Base-by-base conservation (phyloP, 179 eudicot species). In the Carnegiea gigantea region DNA sequence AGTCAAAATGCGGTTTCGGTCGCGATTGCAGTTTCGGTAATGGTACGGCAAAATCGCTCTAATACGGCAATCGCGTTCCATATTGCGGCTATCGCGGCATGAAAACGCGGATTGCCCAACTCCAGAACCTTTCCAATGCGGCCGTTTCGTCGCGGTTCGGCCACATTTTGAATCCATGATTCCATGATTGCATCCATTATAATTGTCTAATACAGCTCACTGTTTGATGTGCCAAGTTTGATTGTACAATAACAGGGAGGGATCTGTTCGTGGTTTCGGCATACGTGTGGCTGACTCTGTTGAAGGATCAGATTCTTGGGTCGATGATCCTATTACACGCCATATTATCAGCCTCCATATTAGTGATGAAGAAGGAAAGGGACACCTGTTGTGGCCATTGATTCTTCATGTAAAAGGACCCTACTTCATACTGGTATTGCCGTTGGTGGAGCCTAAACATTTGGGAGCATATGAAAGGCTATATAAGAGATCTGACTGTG, bases 241-340 rank as follows among this genome's bases (percentile, higher is more conserved):
- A 20, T 71, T 73, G 15, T 85, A 59, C 79, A 8, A 44, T 71
- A 73, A 68, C 82, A 96, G 99, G 86, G 99, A 96, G 88, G 99
- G 99, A 70, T 92, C 97, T 88, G 88, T 83, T 87, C 92, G 92
- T 82, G 98, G 99, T 78, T 89, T 82, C 82, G 99, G 99, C 74
- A 82, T 94, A 78, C 94, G 99, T 80, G 83, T 86, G 43, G 86
- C 84, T 72, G 95, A 91, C 78, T 92, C 99, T 75, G 87, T 88
- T 75, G 86, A 90, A 87, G 98, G 93, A 82, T 92, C 98, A 78
- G 99, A 96, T 92, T 92, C 99, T 13, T 96, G 99, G 99, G 96
- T 92, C 73, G 99, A 96, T 87, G 99, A 96, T 83, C 97, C 99
- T 80, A 90, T 96, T 80, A 90, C 92, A 70, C 97, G 99, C 67